A percentile compares a stretch with the other conserved stretches of the same genome.
Evolutionary conservation across 805 yeast species (phyloP).

Genomic region (Saturnispora halmiae): DNA sequence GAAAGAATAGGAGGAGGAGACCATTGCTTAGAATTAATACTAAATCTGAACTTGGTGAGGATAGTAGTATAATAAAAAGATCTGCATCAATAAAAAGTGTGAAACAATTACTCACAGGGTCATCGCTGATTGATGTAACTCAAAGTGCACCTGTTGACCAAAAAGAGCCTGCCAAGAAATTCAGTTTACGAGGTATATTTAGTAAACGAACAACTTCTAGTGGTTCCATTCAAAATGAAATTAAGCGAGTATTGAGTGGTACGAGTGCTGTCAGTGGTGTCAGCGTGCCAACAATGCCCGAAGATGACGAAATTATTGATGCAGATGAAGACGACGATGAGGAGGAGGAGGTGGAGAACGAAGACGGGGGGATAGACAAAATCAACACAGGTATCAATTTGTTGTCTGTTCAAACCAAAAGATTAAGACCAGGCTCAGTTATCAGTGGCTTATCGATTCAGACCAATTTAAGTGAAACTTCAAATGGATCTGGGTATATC

Average conservation of each 20-base stretch:
- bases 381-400: conserved; percentile 1
- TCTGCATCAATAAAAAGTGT: conserved; percentile 11
- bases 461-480: conserved; percentile 44
- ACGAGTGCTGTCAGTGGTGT: neutral
- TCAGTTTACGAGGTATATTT: neutral
- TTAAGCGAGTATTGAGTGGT: neutral
- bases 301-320: conserved; percentile 1
- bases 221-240: neutral
- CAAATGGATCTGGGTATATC: conserved; percentile 34
- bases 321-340: conserved; percentile 4
- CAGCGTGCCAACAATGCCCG: neutral
- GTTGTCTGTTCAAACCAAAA: neutral
- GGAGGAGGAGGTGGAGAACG: neutral
- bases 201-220: neutral
- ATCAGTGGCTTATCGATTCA: conserved; percentile 42
- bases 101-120: conserved; percentile 1
- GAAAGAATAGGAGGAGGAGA: conserved; percentile 29
- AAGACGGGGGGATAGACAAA: neutral
- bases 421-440: conserved; percentile 39
- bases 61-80: conserved; percentile 1
- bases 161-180: neutral
- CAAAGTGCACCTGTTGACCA: too few species aligned
- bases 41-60: conserved; percentile 8
- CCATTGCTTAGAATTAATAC: conserved; percentile 24
- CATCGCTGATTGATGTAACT: too few species aligned